Conservation (phyloP, 2,329 filamentous ascomycete genomes). For the Sarocladium kiliense region DNA sequence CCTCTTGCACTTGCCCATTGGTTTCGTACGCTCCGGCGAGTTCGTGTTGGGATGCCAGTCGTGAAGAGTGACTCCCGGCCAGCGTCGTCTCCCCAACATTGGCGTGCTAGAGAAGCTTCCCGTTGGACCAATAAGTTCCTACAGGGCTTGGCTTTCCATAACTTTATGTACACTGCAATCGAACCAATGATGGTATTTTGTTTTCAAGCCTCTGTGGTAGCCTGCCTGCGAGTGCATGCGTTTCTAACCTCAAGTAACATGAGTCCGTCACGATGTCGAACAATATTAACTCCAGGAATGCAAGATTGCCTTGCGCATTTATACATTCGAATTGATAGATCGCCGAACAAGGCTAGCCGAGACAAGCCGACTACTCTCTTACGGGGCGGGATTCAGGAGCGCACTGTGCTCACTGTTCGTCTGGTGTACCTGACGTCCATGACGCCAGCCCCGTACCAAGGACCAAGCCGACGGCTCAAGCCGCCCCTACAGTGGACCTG, state of each 20-base stretch:
- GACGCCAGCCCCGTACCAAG: not conserved
- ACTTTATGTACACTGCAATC: no score
- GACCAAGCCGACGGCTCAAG: not conserved
- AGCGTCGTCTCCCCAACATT: no score
- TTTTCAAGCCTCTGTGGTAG: no score
- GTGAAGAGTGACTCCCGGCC: not conserved
- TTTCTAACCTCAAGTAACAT: no score
- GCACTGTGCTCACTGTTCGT: not conserved
- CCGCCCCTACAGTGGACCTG: not conserved
- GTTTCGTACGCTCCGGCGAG: conserved; percentile 11
- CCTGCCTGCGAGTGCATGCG: no score
- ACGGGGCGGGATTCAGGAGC: not conserved
- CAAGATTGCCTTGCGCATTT: not conserved
- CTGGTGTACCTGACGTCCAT: not conserved
- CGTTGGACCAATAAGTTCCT: no score
- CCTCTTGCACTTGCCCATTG: conserved; percentile 6
- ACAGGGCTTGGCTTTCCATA: no score
- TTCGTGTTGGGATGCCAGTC: conserved; percentile 5
- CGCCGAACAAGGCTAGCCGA: not conserved
- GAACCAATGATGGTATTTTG: no score
- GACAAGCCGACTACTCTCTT: not conserved
- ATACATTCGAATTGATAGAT: not conserved
- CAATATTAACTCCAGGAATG: no score
- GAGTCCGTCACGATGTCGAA: no score
- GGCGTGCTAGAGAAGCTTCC: no score